Evolutionary conservation across 1,284 basidiomycete genomes (phyloP).

Genomic region (Flammula alnicola): DNA sequence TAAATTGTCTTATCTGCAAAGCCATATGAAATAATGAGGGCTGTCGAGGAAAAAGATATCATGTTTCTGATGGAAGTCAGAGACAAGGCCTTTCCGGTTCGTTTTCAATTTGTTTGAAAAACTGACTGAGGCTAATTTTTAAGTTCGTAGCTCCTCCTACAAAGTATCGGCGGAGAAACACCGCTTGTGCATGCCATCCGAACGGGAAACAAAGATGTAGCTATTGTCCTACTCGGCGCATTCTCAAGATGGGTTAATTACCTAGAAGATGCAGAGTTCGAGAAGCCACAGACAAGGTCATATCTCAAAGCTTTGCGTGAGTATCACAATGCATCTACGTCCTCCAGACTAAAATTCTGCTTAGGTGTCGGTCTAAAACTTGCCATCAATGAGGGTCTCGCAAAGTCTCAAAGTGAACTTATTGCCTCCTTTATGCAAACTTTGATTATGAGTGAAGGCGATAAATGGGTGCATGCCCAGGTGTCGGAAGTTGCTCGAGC

Average conservation of each 20-base stretch:
- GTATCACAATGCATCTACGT: conserved; percentile 21
- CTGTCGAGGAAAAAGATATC: conserved; percentile 74
- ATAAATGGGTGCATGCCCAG: conserved; percentile 74
- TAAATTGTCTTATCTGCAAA: conserved; percentile 33
- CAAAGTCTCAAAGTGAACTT: conserved; percentile 76
- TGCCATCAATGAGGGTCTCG: conserved; percentile 81
- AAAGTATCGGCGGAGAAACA: conserved; percentile 74
- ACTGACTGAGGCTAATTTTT: neutral
- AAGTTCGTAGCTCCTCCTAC: conserved; percentile 62
- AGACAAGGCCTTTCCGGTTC: conserved; percentile 76
- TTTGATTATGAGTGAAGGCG: conserved; percentile 85
- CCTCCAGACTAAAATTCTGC: conserved; percentile 13
- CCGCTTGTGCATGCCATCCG: conserved; percentile 83
- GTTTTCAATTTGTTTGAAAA: conserved; percentile 27
- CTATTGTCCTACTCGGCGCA: conserved; percentile 76
- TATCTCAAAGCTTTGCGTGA: conserved; percentile 76
- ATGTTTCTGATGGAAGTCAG: conserved; percentile 80
- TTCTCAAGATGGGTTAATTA: conserved; percentile 83
- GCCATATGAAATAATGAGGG: conserved; percentile 77
- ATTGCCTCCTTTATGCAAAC: conserved; percentile 85
- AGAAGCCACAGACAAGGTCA: conserved; percentile 63
- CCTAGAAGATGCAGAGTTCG: conserved; percentile 72
- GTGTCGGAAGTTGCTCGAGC: conserved; percentile 63
- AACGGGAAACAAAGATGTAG: conserved; percentile 76
- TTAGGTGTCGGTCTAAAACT: conserved; percentile 79